These are phyloP conservation scores for Plasmodium ovale DNA, from an alignment of 169 alveolate species.

Conservation along the genomic window DNA sequence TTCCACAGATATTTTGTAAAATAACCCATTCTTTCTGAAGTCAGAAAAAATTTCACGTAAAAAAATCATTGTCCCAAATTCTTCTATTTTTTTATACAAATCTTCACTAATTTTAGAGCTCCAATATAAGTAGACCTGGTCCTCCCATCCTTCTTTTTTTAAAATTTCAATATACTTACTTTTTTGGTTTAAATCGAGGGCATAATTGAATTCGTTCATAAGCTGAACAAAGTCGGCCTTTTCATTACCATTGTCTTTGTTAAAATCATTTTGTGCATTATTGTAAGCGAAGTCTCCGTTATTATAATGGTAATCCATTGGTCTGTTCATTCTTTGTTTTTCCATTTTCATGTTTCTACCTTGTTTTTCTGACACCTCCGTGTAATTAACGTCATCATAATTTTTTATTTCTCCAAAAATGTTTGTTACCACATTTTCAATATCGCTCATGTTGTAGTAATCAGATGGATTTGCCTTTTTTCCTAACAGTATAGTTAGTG, in stretches of 20 bases:
- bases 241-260: background rate
- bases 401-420: slow-evolving; percentile 63
- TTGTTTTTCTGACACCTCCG: background rate
- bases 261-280: slow-evolving; percentile 12
- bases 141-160: slow-evolving; percentile 65
- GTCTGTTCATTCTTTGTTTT: slow-evolving; percentile 4
- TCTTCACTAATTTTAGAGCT: slow-evolving; percentile 63
- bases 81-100: slow-evolving; percentile 65
- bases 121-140: slow-evolving; percentile 65
- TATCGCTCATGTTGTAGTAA: slow-evolving; percentile 67
- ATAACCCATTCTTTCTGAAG: slow-evolving; percentile 40
- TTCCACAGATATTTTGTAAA: slow-evolving; percentile 61
- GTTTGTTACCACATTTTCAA: slow-evolving; percentile 36
- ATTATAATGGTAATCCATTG: slow-evolving; percentile 7
- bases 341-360: slow-evolving; percentile 11
- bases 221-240: slow-evolving; percentile 15
- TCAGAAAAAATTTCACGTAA: slow-evolving; percentile 48
- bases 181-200: slow-evolving; percentile 58
- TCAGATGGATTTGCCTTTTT: slow-evolving; percentile 28
- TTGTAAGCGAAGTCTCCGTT: slow-evolving; percentile 12
- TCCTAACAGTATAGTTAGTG: slow-evolving; percentile 56
- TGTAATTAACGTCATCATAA: slow-evolving; percentile 2
- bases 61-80: slow-evolving; percentile 53
- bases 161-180: slow-evolving; percentile 48
- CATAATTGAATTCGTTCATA: slow-evolving; percentile 27